Conservation (phyloP, 2,329 filamentous ascomycete species). For the Myriosclerotinia scirpicola region DNA sequence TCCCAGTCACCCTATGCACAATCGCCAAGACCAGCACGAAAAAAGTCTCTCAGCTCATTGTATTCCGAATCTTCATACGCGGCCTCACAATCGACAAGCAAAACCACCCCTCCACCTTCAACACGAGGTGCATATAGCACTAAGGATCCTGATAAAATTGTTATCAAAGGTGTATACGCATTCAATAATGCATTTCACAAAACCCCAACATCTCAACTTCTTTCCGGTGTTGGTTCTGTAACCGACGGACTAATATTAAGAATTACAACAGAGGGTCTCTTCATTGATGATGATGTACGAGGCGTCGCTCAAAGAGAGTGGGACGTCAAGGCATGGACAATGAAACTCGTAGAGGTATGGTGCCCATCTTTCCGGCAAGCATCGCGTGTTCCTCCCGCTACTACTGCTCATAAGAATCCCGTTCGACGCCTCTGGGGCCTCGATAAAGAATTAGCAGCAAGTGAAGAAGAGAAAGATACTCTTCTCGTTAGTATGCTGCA, state of each 20-base stretch:
- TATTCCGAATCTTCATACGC: constrained; percentile 87
- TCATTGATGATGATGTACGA: constrained; percentile 94
- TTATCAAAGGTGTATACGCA: constrained; percentile 88
- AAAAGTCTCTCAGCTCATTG: constrained; percentile 66
- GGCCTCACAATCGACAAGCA: constrained; percentile 77
- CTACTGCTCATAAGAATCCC: constrained; percentile 33
- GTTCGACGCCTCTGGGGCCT: constrained; percentile 44
- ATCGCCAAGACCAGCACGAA: constrained; percentile 53
- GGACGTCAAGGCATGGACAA: constrained; percentile 97
- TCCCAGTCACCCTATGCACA: constrained; percentile 79
- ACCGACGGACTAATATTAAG: constrained; percentile 90
- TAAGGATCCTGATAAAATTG: constrained; percentile 91
- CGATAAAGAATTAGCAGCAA: constrained; percentile 43
- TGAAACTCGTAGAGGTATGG: constrained; percentile 90
- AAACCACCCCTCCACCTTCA: constrained; percentile 80
- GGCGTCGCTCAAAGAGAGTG: constrained; percentile 93
- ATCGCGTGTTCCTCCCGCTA: constrained; percentile 37
- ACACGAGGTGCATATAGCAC: constrained; percentile 78
- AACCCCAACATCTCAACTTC: constrained; percentile 86
- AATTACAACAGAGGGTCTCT: constrained; percentile 90
- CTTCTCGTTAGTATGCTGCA: constrained; percentile 62
- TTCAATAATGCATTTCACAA: constrained; percentile 88
- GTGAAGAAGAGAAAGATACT: constrained; percentile 65
- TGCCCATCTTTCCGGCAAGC: constrained; percentile 62
- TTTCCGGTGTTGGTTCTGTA: constrained; percentile 79